Percentiles rank a stretch among this genome's conserved stretches.
These are phyloP conservation scores for cucumber (Cucumis sativus) DNA, from an alignment of 306 rosid genomes.

Conservation along the genomic window DNA sequence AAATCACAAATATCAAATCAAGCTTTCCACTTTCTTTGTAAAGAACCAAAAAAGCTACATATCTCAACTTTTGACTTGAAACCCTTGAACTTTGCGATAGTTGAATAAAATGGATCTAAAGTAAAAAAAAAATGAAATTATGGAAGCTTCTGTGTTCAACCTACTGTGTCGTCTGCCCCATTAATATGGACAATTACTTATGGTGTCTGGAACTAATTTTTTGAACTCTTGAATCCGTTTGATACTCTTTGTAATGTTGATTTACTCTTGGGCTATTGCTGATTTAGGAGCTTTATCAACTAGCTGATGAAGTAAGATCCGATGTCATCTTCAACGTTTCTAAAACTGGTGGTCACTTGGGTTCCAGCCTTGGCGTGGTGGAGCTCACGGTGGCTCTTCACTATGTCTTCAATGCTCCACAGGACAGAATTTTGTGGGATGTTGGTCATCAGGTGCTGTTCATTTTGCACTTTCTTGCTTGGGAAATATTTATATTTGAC, in stretches of 20 bases:
- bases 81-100: neutral
- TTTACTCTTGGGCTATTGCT: neutral
- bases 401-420: constrained; percentile 83
- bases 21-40: neutral
- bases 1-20: neutral
- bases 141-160: neutral
- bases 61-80: neutral
- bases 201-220: neutral
- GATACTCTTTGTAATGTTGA: neutral
- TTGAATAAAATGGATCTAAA: neutral
- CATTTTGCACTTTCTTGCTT: constrained; percentile 8
- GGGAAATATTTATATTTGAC: neutral
- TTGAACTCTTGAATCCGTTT: neutral
- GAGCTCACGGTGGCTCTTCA: constrained; percentile 97
- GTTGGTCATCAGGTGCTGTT: constrained; percentile 88
- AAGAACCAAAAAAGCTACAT: neutral
- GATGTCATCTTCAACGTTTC: constrained; percentile 94
- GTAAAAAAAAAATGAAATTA: neutral
- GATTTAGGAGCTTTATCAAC: constrained; percentile 75
- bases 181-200: neutral
- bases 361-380: constrained; percentile 93
- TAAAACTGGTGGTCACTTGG: constrained; percentile 93
- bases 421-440: constrained; percentile 83
- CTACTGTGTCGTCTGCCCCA: neutral
- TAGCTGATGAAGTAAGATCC: constrained; percentile 79